Base-by-base conservation (phyloP, 495 filamentous ascomycete species). In the Hyaloscypha variabilis region DNA sequence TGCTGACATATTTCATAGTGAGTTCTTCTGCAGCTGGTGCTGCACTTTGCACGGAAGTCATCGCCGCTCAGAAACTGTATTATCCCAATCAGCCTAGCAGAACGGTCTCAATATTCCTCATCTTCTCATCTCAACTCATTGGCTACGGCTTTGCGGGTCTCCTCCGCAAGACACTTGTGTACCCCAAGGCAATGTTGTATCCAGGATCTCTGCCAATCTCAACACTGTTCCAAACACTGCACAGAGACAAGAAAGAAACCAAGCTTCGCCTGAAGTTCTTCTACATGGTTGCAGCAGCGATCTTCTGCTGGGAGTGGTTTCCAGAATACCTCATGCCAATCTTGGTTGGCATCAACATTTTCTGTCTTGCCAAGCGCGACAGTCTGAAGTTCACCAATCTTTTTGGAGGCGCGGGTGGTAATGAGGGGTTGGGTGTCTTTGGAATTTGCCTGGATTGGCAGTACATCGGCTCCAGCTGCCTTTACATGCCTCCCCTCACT, bases 81-180 rank as follows among this genome's bases (percentile, higher is more conserved):
- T 84, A 84, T 67, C 72, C 73, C 42, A 60, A 72, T 8, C 67
- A 69, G 24, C 71, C 75, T 17, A 77, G 68, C 60, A 58, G 66
- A 2, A 67, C 62, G 0, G 75, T 74, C 4, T 77, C 74, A 8
- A 67, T 84, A 49, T 75, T 84, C 60, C 64, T 76, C 1, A 68
- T 76, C 52, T 65, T 84, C 24, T 77, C 82, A 0, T 76, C 77
- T 5, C 79, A 81, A 49, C 63, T 86, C 6, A 79, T 85, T 52
- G 85, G 85, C 0, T 88, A 83, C 21, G 39, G 39, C 6, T 67
- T 80, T 63, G 77, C 74, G 56, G 75, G 76, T 0, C 71, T 84
- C 31, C 66, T 81, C 8, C 6, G 77, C 83, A 42, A 42, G 39
- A 19, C 14, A 11, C 17, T 42, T 3, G 39, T 42, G 6, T 42